Conservation (phyloP, 768 basidiomycete genomes). For the Pleurotus djamor region DNA sequence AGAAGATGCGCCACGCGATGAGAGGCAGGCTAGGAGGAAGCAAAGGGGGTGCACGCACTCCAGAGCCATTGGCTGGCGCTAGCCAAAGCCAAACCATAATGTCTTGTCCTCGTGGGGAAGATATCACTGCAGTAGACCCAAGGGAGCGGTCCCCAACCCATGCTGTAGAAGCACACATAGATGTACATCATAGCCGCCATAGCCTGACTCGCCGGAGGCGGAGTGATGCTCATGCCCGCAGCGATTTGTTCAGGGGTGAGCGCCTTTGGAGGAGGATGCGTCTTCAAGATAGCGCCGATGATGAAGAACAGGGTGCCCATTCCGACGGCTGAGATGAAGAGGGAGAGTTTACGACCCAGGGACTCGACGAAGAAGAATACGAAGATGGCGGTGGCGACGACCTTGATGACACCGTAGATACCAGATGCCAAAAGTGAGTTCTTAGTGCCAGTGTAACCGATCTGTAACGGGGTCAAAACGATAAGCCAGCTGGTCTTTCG, state of each 20-base stretch:
- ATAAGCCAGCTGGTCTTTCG: neutral
- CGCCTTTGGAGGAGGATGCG: conserved; percentile 49
- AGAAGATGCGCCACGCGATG: neutral
- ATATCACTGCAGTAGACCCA: conserved; percentile 79
- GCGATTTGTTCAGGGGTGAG: conserved; percentile 19
- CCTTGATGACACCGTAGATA: conserved; percentile 66
- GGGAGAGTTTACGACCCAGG: conserved; percentile 64
- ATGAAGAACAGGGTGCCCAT: conserved; percentile 85
- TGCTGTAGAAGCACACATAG: conserved; percentile 85
- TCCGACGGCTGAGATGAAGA: conserved; percentile 72
- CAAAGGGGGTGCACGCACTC: conserved; percentile 46
- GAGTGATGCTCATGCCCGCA: conserved; percentile 21
- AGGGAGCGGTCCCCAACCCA: conserved; percentile 62
- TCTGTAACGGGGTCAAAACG: conserved; percentile 28
- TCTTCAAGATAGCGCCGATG: conserved; percentile 84
- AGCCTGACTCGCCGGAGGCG: conserved; percentile 61
- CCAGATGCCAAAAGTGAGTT: conserved; percentile 72
- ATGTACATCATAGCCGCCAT: conserved; percentile 90
- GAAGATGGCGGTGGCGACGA: conserved; percentile 64
- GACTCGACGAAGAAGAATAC: conserved; percentile 67
- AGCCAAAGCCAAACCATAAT: conserved; percentile 75
- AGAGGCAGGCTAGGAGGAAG: neutral
- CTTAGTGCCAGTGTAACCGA: conserved; percentile 59
- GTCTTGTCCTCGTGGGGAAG: conserved; percentile 82
- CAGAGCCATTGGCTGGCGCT: conserved; percentile 83